Conservation (phyloP, 371 early-diverging fungal genomes). For the Syncephalis plumigaleata region DNA sequence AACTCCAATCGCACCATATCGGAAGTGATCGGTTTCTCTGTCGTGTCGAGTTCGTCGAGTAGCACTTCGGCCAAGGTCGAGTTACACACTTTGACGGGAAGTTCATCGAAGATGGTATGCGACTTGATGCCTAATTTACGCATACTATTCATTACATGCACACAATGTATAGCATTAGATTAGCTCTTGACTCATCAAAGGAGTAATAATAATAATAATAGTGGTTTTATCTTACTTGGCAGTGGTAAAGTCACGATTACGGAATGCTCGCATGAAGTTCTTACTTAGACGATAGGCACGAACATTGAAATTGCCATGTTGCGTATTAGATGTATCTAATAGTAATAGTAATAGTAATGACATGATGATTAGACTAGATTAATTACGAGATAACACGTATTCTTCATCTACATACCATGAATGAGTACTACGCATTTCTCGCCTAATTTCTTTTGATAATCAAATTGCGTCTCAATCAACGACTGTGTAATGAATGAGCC, state of each 20-base stretch:
- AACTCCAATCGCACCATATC: slow-evolving; percentile 74
- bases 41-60: slow-evolving; percentile 53
- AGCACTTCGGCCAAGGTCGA: slow-evolving; percentile 64
- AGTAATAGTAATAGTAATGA: neutral
- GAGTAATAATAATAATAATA: no score
- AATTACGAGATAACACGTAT: neutral
- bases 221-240: slow-evolving; percentile 42
- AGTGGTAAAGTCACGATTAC: slow-evolving; percentile 73
- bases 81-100: slow-evolving; percentile 75
- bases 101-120: slow-evolving; percentile 72
- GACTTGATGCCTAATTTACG: slow-evolving; percentile 44
- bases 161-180: no score
- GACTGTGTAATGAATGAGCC: slow-evolving; percentile 81
- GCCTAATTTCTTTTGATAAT: slow-evolving; percentile 73
- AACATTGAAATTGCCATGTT: slow-evolving; percentile 73
- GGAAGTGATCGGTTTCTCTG: slow-evolving; percentile 41
- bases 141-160: neutral
- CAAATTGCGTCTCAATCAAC: slow-evolving; percentile 77
- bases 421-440: slow-evolving; percentile 77
- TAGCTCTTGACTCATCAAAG: no score
- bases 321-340: slow-evolving; percentile 61
- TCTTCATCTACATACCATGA: slow-evolving; percentile 24
- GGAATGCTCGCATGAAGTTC: slow-evolving; percentile 68
- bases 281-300: slow-evolving; percentile 79
- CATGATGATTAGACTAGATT: no score